phyloP scores from a whole-genome alignment of 1,139 yeast genomes.

The Entelexis sorbosivorans region DNA sequence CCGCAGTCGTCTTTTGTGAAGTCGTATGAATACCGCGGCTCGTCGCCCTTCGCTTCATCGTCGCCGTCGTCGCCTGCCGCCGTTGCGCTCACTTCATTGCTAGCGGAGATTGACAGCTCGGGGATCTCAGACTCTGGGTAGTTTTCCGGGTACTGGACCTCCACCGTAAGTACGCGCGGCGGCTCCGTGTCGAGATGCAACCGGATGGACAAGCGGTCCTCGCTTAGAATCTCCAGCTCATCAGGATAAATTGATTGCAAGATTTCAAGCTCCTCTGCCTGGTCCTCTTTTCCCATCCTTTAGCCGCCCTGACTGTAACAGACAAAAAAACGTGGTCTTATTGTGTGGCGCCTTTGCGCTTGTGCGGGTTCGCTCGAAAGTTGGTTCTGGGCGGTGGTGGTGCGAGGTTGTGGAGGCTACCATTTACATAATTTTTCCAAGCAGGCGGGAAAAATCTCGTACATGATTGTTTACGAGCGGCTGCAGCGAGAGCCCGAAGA shows the following conservation, averaged over 20 bases:
- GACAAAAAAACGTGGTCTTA: no score
- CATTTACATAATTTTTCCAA: constrained; percentile 4
- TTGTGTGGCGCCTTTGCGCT: not conserved
- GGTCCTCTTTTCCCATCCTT: constrained; percentile 23
- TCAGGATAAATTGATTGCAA: constrained; percentile 88
- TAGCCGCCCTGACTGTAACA: not conserved
- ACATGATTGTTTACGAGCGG: constrained; percentile 12
- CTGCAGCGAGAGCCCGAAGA: constrained; percentile 24
- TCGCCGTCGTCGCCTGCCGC: constrained; percentile 35
- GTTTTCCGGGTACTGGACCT: constrained; percentile 54
- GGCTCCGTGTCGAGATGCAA: constrained; percentile 48
- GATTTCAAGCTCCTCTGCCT: constrained; percentile 30
- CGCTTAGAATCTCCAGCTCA: constrained; percentile 43
- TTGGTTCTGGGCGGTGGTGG: no score
- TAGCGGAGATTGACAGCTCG: constrained; percentile 36
- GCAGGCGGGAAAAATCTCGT: not conserved
- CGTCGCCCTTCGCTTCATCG: constrained; percentile 27
- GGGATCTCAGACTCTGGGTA: constrained; percentile 64
- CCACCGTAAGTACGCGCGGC: constrained; percentile 40
- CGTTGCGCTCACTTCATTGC: constrained; percentile 29
- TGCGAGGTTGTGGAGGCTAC: not conserved
- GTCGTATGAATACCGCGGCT: constrained; percentile 26
- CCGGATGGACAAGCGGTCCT: constrained; percentile 30
- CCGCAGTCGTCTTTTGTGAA: constrained; percentile 28
- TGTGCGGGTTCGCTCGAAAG: not conserved